Evolutionary conservation across 2,329 filamentous ascomycete species (phyloP).

Genomic region (Pseudogymnoascus sp.): DNA sequence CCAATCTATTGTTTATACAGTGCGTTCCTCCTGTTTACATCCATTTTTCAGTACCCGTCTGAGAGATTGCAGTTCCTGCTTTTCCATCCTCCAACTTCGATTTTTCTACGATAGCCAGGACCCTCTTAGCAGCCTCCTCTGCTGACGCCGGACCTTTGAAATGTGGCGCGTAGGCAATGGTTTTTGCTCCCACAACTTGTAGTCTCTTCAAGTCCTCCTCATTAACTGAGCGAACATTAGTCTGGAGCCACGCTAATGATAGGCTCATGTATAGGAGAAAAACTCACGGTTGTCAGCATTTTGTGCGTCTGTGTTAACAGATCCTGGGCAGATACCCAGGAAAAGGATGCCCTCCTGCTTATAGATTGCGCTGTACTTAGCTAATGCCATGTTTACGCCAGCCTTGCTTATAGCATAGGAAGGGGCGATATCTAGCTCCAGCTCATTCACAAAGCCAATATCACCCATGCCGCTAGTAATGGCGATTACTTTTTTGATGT

Average conservation of each 20-base stretch:
- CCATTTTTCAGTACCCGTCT: neutral
- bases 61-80: neutral
- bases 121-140: constrained; percentile 28
- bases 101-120: constrained; percentile 30
- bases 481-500: constrained; percentile 43
- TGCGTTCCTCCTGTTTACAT: neutral
- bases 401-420: constrained; percentile 43
- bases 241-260: neutral
- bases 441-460: constrained; percentile 32
- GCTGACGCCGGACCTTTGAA: constrained; percentile 31
- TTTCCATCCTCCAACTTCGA: constrained; percentile 33
- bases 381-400: constrained; percentile 41
- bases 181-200: constrained; percentile 22
- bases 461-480: constrained; percentile 42
- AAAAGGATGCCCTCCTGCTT: constrained; percentile 41
- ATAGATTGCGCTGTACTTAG: constrained; percentile 39
- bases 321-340: constrained; percentile 40
- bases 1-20: neutral
- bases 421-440: constrained; percentile 27
- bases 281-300: constrained; percentile 9
- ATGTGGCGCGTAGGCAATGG: constrained; percentile 33
- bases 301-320: constrained; percentile 33
- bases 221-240: constrained; percentile 8
- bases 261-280: neutral
- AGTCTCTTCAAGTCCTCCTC: constrained; percentile 22